Base-by-base conservation (phyloP, 1,284 basidiomycete species). In the Ustilago vetiveriae region DNA sequence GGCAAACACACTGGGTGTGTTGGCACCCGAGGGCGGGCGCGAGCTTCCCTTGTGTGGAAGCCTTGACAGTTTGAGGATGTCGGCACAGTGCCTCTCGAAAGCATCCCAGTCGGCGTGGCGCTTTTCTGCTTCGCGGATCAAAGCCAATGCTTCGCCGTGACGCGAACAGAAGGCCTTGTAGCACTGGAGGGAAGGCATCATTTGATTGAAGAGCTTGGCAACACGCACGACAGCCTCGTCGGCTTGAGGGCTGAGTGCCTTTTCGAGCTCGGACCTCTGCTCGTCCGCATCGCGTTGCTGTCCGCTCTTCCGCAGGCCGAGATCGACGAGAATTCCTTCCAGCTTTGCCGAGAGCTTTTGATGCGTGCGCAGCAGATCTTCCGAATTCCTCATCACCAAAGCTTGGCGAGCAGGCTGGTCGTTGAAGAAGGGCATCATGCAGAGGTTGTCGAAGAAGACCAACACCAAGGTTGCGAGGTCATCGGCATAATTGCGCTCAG, bases 121-220 rank as follows among this genome's bases (percentile, higher is more conserved):
- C 56, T 66, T 67, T 48, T 82, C 80, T 11, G 73, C 78, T 24
- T 79, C 72, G 35, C 75, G 70, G 32, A 82, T 74, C 22, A 79
- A 46, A 2, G 73, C 67, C 2, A 82, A 58, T 4, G 80, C 78
- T 45, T 82, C 80, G 40, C 71, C 73, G 48, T 82, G 80, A 13
- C 71, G 52, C n/a, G 76, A 69, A 57, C 79, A 80, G 43, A 80
- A 82, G n/a, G 67, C 53, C 35, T 71, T 55, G 67, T 79, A 81
- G 53, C 70, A 50, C 38, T 57, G 48, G 30, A 73, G 59, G 11
- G 47, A 57, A 5, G 70, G 66, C 46, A 70, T 70, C 56, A 75
- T 63, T 35, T 70, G 42, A 30, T 58, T 67, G 52, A 77, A 69
- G 4, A 71, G 43, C 38, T 68, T 45, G 22, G 70, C 73, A 11